phyloP scores from a whole-genome alignment of 2,329 filamentous ascomycete genomes.

The Dactylellina leptospora region DNA sequence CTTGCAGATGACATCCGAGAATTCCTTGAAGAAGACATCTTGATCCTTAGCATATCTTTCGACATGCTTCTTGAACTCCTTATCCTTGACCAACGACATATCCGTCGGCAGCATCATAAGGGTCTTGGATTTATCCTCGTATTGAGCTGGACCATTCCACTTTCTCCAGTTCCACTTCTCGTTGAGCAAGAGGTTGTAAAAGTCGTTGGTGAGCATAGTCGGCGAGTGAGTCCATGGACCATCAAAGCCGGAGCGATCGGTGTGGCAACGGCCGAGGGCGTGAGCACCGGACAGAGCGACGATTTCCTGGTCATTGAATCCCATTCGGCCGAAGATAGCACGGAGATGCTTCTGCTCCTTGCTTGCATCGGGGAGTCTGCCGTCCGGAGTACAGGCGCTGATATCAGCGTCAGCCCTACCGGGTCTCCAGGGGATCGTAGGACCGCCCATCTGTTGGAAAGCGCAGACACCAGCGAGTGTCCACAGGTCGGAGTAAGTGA shows the following conservation, averaged over 20 bases:
- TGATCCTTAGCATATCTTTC: conserved; percentile 92
- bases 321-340: conserved; percentile 94
- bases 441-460: conserved; percentile 95
- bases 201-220: conserved; percentile 93
- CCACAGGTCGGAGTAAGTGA: conserved; percentile 96
- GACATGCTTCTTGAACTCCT: conserved; percentile 80
- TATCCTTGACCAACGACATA: conserved; percentile 85
- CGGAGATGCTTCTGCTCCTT: conserved; percentile 84
- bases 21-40: conserved; percentile 92
- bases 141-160: conserved; percentile 92
- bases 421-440: conserved; percentile 84
- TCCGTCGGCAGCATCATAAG: conserved; percentile 99
- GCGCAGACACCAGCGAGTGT: conserved; percentile 85
- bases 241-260: conserved; percentile 83
- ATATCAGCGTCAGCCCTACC: conserved; percentile 83
- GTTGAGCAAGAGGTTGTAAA: conserved; percentile 83
- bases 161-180: conserved; percentile 94
- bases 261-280: conserved; percentile 74
- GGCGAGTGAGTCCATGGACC: conserved; percentile 94
- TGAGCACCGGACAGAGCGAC: conserved; percentile 88
- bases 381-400: conserved; percentile 88
- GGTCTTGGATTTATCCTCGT: conserved; percentile 83
- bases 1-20: conserved; percentile 77
- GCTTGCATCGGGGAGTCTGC: conserved; percentile 82
- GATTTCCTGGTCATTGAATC: conserved; percentile 96